Evolutionary conservation across 169 alveolate genomes (phyloP), one percentile per base, ranked within the genome.

Genomic region (Plasmodium vinckei): DNA sequence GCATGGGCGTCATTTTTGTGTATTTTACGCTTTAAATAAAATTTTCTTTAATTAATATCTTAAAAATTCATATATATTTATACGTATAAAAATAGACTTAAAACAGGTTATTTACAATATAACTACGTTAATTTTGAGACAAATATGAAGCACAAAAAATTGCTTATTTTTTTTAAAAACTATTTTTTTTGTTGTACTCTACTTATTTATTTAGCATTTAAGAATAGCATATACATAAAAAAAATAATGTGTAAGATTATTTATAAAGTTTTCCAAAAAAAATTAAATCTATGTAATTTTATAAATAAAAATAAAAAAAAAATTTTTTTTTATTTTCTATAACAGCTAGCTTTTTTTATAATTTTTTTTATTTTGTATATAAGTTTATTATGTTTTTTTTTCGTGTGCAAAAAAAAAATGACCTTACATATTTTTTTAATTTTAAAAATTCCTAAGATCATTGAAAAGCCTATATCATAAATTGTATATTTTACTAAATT

Each of bases 331-430:
- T 13, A 19, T 68, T 42, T 42, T 42, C 21, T 68, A 57, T 25
- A 69, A 27, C 53, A 49, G 44, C 67, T 51, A 23, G 47, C 53
- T 70, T n/a, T 70, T 27, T 70, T 9, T 47, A 70, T 49, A 10
- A 9, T 17, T 70, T 70, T 70, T 69, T 69, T 70, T 51, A 33
- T 69, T 17, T 49, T 69, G 19, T 47, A 47, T 47, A 47, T 9
- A 70, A 57, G 27, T 23, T n/a, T 15, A 54, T 54, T 54, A 13
- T 9, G 5, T 15, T 57, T n/a, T 57, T 70, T 70, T 70, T 51
- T 49, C 64, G 82, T 70, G 82, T 70, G 82, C 68, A 69, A 70
- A 70, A 70, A 70, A 70, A 70, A 70, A 49, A 2, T 27, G 53
- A 42, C 82, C 82, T 70, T 17, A 70, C 67, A 17, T 47, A 39